phyloP scores from a whole-genome alignment of 2,329 filamentous ascomycete species.

The Apiospora rasikravindrae region DNA sequence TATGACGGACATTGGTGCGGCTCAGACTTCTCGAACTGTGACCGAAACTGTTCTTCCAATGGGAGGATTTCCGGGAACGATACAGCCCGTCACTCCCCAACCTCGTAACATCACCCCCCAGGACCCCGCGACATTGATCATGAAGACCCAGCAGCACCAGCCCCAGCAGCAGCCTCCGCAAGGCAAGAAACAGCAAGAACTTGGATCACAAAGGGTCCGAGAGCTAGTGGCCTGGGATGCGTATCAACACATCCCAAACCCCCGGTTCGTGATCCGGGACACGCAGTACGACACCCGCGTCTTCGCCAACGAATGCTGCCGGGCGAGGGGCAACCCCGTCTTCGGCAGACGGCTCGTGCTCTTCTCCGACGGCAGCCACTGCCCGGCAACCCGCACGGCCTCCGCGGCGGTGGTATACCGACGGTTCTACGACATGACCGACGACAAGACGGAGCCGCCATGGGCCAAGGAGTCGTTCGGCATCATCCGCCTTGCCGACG shows the following conservation, averaged over 20 bases:
- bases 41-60: not conserved
- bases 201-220: not conserved
- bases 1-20: not conserved
- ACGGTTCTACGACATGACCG: not conserved
- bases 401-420: not conserved
- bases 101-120: not conserved
- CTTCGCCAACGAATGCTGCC: not conserved
- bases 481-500: not conserved
- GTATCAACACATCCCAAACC: not conserved
- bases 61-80: not conserved
- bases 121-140: not conserved
- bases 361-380: not conserved
- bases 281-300: accelerated
- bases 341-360: not conserved
- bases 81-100: not conserved
- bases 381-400: not conserved
- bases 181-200: too few relatives aligned
- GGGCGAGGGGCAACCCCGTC: not conserved
- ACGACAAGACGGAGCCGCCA: not conserved
- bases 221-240: not conserved
- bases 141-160: not conserved
- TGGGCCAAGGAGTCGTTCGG: not conserved
- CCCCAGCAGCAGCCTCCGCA: not conserved
- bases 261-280: not conserved
- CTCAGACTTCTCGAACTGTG: not conserved